Evolutionary conservation across 495 filamentous ascomycete species (phyloP), one percentile per base, ranked within the genome.

Genomic region (Penicillium maclennaniae): DNA sequence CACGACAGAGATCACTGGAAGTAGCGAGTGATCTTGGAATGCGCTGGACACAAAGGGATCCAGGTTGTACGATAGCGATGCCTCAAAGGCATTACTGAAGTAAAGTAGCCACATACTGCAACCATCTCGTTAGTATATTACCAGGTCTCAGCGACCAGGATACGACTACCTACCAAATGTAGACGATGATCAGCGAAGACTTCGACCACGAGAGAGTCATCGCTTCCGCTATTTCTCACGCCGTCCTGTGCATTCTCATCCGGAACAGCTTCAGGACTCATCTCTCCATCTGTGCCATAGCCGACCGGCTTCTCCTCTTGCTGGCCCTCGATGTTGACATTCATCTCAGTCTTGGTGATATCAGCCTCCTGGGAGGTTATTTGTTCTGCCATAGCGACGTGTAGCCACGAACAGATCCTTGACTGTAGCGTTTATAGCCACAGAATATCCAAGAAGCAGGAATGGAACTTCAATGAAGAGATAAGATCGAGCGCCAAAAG

Each of bases 21-120:
- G 59, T 43, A 84, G 61, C 3, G 80, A 83, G 58, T 85, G 82
- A 9, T 72, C 70, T 26, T 73, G 65, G 61, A 84, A 85, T 1
- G 72, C 72, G 51, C 79, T 80, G 20, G 59, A 62, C 10, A 67
- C 57, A 28, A 59, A 72, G 26, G 65, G 54, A 8, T 52, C 51
- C 21, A 72, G 49, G 25, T 61, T 72, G 7, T 31, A 43, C 9
- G 56, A 56, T n/a, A 68, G 52, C 0, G 55, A 57, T 12, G 55
- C 51, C 45, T 75, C 65, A 47, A 77, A 60, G 15, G 69, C 63
- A 54, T 73, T 69, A 27, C 73, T 60, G 40, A 77, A 74, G 55
- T 66, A 74, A 27, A 77, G 56, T 10, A 72, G 20, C 59, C 62
- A 78, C 54, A 78, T 78, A 31, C 21, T 47, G 38, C n/a, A 19